Evolutionary conservation across 345 rosid species (phyloP).

Genomic region (Reutealis trisperma): DNA sequence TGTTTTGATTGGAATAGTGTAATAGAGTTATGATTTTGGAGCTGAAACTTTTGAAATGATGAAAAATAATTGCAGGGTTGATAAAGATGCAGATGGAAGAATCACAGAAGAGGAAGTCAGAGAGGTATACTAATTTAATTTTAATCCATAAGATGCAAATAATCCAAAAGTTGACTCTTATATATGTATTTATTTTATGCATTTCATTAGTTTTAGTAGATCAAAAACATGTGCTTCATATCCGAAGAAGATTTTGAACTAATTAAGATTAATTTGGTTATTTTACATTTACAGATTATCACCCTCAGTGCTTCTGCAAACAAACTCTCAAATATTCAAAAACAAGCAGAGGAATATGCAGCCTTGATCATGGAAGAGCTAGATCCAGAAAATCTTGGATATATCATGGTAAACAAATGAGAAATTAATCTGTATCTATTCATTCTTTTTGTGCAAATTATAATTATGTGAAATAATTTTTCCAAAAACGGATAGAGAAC

Average conservation of each 20-base stretch:
- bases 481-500: constrained; percentile 52
- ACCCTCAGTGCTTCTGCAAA: constrained; percentile 80
- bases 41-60: not conserved
- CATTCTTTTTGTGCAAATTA: not conserved
- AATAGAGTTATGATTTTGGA: not conserved
- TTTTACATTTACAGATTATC: constrained; percentile 50
- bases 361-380: constrained; percentile 84
- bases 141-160: not conserved
- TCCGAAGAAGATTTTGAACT: not conserved
- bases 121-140: constrained; percentile 43
- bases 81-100: constrained; percentile 85
- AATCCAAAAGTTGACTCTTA: not conserved
- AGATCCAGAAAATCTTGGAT: constrained; percentile 69
- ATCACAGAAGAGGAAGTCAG: constrained; percentile 70
- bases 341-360: constrained; percentile 80
- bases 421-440: not conserved
- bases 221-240: constrained; percentile 18
- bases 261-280: not conserved
- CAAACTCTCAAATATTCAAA: constrained; percentile 58
- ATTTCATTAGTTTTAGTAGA: not conserved
- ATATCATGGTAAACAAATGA: constrained; percentile 59
- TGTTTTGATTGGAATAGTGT: not conserved
- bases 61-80: constrained; percentile 58
- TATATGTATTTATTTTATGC: too few species aligned
- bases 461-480: not conserved